These are phyloP conservation scores for Alternaria rosae DNA, from an alignment of 2,329 filamentous ascomycete genomes.

Conservation along the genomic window DNA sequence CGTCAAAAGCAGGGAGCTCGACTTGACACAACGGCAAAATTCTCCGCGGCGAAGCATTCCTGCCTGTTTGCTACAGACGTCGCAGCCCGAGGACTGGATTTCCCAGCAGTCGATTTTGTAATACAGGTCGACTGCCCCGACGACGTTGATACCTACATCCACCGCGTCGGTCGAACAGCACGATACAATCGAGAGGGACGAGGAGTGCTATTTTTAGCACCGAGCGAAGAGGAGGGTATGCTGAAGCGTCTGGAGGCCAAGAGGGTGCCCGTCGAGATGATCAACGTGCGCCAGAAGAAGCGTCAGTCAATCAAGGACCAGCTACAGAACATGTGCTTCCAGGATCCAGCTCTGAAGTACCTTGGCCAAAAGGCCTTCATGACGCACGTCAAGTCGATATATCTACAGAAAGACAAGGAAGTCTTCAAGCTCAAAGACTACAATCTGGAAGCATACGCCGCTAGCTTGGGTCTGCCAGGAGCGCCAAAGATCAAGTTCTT, in stretches of 20 bases:
- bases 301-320: slow-evolving; percentile 85
- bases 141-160: slow-evolving; percentile 96
- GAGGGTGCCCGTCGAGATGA: slow-evolving; percentile 85
- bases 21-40: slow-evolving; percentile 85
- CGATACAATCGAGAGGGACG: slow-evolving; percentile 87
- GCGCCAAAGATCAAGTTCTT: slow-evolving; percentile 92
- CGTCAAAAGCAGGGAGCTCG: slow-evolving; percentile 91
- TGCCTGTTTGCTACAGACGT: slow-evolving; percentile 97
- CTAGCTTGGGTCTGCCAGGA: slow-evolving; percentile 86
- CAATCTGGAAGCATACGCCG: slow-evolving; percentile 84
- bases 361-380: slow-evolving; percentile 95
- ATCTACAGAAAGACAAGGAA: slow-evolving; percentile 90
- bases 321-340: slow-evolving; percentile 93
- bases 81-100: slow-evolving; percentile 91
- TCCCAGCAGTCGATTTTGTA: slow-evolving; percentile 97
- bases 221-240: slow-evolving; percentile 93
- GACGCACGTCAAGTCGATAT: slow-evolving; percentile 83
- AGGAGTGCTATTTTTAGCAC: slow-evolving; percentile 89
- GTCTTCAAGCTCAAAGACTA: slow-evolving; percentile 85
- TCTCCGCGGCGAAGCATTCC: slow-evolving; percentile 79
- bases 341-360: slow-evolving; percentile 92
- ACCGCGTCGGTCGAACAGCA: slow-evolving; percentile 93
- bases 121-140: slow-evolving; percentile 98
- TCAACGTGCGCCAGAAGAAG: slow-evolving; percentile 88
- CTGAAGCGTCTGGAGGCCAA: slow-evolving; percentile 82